Base-by-base conservation (phyloP, 176 grass and related monocot species). In the Bothriochloa decipiens region DNA sequence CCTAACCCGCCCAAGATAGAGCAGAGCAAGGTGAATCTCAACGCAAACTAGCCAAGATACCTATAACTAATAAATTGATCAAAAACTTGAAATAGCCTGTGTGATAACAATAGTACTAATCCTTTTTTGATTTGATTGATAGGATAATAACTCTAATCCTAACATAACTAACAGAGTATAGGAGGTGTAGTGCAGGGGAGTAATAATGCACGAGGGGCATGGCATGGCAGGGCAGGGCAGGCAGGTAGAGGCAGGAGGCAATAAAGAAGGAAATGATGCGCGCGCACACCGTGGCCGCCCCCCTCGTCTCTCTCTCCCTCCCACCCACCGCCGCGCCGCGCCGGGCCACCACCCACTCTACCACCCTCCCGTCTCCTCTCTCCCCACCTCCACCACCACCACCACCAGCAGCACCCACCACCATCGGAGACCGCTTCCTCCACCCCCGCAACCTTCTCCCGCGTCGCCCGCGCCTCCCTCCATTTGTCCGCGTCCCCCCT, bases 221-320 rank as follows among this genome's bases (percentile, higher is more conserved):
- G 41, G 0, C 49, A 25, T 1, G 29, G 46, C 3, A 10, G 11
- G 63, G 46, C 3, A 10, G 11, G 63, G 25, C 17, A 33, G 62
- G 52, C 13, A 5, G 13, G 10, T 1, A 20, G 58, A 0, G 11
- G 45, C 61, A 28, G 72, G 20, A 7, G 2, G 42, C 27, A 83
- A 87, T 83, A 87, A 80, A 90, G 75, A 90, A 90, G 84, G 68
- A 83, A 83, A 83, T 91, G 89, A 87, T 87, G 89, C 84, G 89
- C 80, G 84, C 88, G 80, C 89, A 83, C 84, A 35, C 65, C 78
- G 83, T 67, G 78, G 53, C 61, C 79, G 67, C 83, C 74, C 16
- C 74, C 52, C 55, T 27, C 7, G 47, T 6, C 36, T 46, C 47
- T 1, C 3, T 45, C 12, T 41, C 35, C 12, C 18, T 39, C 61